phyloP scores from a whole-genome alignment of 2,329 filamentous ascomycete species.

The Alternaria dauci region DNA sequence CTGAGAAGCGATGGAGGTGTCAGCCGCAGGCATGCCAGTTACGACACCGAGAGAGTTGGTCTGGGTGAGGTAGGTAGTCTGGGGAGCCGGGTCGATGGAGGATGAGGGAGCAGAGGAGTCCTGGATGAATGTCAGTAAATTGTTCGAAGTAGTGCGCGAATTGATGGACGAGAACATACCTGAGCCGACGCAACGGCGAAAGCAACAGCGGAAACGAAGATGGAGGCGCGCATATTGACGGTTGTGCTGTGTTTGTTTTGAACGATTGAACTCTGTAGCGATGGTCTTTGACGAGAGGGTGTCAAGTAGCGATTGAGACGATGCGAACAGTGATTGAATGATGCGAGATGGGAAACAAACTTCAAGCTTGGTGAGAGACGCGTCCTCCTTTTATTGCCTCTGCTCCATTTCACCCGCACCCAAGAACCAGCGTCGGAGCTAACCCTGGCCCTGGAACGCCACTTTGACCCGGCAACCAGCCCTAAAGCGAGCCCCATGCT shows the following conservation, averaged over 20 bases:
- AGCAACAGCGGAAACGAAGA: conserved; percentile 40
- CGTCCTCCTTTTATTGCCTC: conserved; percentile 30
- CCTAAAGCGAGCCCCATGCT: conserved; percentile 14
- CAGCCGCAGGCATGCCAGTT: conserved; percentile 38
- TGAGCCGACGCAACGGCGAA: conserved; percentile 44
- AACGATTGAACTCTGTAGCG: conserved; percentile 19
- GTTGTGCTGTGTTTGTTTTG: conserved; percentile 13
- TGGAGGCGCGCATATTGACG: conserved; percentile 44
- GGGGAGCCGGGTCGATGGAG: conserved; percentile 37
- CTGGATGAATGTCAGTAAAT: conserved; percentile 14
- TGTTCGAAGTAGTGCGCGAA: conserved; percentile 12
- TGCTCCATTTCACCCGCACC: conserved; percentile 17
- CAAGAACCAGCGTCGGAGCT: conserved; percentile 24
- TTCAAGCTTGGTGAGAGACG: conserved; percentile 12
- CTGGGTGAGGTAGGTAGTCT: conserved; percentile 40
- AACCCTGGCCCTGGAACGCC: conserved; percentile 28
- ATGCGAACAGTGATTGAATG: conserved; percentile 23
- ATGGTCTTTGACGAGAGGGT: conserved; percentile 21
- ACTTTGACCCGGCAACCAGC: conserved; percentile 36
- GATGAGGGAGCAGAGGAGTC: conserved; percentile 14
- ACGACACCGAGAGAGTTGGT: conserved; percentile 49
- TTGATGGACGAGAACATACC: conserved; percentile 26
- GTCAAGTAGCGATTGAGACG: conserved; percentile 20
- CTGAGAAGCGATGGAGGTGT: conserved; percentile 34
- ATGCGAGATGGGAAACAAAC: conserved; percentile 11